Evolutionary conservation across 129 eudicot genomes (phyloP).

Genomic region (Tanacetum coccineum): DNA sequence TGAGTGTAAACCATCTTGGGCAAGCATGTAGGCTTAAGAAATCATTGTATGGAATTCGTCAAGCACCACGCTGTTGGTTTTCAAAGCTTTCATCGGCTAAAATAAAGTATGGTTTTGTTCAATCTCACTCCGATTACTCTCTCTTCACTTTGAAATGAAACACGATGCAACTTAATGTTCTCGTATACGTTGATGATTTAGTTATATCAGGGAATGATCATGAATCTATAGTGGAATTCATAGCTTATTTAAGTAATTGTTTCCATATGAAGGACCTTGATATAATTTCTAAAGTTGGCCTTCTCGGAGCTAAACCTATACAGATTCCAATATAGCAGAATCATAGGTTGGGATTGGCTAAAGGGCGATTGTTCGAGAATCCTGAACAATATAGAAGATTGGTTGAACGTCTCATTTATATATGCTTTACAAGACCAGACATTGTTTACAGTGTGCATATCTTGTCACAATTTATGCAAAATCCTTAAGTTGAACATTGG

Average conservation of each 20-base stretch:
- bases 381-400: slow-evolving; percentile 18
- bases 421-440: slow-evolving; percentile 1
- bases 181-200: slow-evolving; percentile 17
- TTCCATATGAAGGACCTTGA: slow-evolving; percentile 28
- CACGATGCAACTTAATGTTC: neutral
- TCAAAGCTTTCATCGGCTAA: neutral
- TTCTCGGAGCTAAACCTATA: neutral
- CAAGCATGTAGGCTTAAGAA: slow-evolving; percentile 17
- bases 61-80: slow-evolving; percentile 23
- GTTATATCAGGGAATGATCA: slow-evolving; percentile 14
- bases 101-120: slow-evolving; percentile 13
- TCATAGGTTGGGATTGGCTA: neutral
- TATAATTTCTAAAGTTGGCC: neutral
- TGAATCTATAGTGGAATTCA: neutral
- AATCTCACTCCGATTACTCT: slow-evolving; percentile 12
- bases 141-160: neutral
- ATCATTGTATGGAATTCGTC: slow-evolving; percentile 13
- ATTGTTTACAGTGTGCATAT: slow-evolving; percentile 8
- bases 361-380: neutral
- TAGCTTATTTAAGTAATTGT: neutral
- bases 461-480: slow-evolving; percentile 4
- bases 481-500: slow-evolving; percentile 5
- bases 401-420: slow-evolving; percentile 16
- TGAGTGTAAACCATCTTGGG: neutral
- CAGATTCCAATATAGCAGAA: slow-evolving; percentile 2